A percentile compares a stretch with the other conserved stretches of the same genome.
phyloP scores from a whole-genome alignment of 2,329 filamentous ascomycete genomes.

The Colletotrichum gloeosporioides region DNA sequence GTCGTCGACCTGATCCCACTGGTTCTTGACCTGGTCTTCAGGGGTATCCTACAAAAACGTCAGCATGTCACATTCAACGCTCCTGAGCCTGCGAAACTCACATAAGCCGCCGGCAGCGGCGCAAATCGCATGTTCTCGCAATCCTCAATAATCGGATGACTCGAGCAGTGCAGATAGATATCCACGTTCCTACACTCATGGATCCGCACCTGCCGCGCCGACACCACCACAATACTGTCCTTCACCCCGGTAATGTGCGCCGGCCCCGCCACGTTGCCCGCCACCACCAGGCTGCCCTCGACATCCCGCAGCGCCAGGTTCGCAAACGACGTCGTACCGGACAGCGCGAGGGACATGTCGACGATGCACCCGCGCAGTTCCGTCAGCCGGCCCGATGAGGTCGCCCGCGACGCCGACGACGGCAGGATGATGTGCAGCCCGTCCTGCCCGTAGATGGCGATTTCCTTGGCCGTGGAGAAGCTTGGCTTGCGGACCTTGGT shows the following conservation, averaged over 20 bases:
- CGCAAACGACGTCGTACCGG: conserved; percentile 67
- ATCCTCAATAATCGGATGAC: conserved; percentile 92
- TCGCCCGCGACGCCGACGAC: conserved; percentile 71
- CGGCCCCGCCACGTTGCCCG: conserved; percentile 79
- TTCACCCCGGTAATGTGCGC: conserved; percentile 80
- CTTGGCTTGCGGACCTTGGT: conserved; percentile 61
- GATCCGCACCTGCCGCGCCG: conserved; percentile 88
- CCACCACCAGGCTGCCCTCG: conserved; percentile 73
- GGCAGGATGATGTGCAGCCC: conserved; percentile 81
- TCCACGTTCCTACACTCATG: conserved; percentile 84
- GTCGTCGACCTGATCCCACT: conserved; percentile 92
- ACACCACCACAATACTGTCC: conserved; percentile 78
- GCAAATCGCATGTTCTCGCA: conserved; percentile 82
- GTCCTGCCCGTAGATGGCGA: conserved; percentile 71
- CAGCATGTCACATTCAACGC: background rate
- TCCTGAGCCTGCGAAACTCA: conserved; percentile 41
- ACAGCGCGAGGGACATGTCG: conserved; percentile 75
- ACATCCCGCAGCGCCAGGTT: conserved; percentile 73
- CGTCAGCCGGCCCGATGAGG: conserved; percentile 75
- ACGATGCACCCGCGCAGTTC: conserved; percentile 75
- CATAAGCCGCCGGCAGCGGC: conserved; percentile 72
- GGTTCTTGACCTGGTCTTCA: conserved; percentile 55
- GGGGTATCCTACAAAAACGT: conserved; percentile 28
- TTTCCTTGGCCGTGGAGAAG: conserved; percentile 65
- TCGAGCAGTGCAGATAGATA: conserved; percentile 82